These are phyloP conservation scores for Croton laevigatus DNA, from an alignment of 441 rosid species.

Conservation along the genomic window DNA sequence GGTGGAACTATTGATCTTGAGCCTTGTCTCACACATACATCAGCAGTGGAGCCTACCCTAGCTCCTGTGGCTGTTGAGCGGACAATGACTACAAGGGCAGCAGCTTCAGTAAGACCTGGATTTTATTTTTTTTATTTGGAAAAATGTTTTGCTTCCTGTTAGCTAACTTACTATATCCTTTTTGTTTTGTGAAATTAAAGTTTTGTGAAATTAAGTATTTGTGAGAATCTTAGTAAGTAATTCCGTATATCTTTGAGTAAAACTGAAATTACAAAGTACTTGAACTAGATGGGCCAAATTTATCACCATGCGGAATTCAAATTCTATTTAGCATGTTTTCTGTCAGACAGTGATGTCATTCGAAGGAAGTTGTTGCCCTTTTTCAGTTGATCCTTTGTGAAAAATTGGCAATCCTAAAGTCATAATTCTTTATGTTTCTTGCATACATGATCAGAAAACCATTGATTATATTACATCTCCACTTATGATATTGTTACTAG, in stretches of 20 bases:
- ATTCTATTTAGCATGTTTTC: slow-evolving; percentile 4
- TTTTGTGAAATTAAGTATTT: background rate
- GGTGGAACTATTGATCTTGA: slow-evolving; percentile 95
- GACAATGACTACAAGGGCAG: slow-evolving; percentile 98
- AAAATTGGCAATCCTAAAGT: background rate
- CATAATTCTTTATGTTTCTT: background rate
- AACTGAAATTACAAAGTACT: background rate
- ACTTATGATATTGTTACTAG: background rate
- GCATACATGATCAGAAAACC: background rate
- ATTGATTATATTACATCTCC: background rate
- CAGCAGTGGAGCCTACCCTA: slow-evolving; percentile 97
- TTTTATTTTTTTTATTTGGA: slow-evolving; percentile 3
- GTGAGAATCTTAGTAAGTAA: background rate
- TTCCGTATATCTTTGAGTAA: background rate
- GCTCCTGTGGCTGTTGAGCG: slow-evolving; percentile 99
- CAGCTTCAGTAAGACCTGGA: slow-evolving; percentile 68
- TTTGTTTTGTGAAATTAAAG: background rate
- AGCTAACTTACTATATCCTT: background rate
- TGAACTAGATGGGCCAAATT: background rate
- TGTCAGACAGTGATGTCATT: background rate
- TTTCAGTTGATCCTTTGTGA: background rate
- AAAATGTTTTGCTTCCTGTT: background rate
- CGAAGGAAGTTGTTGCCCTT: background rate
- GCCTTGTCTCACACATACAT: slow-evolving; percentile 93
- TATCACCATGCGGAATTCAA: background rate